A percentile compares a stretch with the other conserved stretches of the same genome.
These are phyloP conservation scores for Ophiosphaerella korrae DNA, from an alignment of 2,329 filamentous ascomycete species.

Conservation along the genomic window DNA sequence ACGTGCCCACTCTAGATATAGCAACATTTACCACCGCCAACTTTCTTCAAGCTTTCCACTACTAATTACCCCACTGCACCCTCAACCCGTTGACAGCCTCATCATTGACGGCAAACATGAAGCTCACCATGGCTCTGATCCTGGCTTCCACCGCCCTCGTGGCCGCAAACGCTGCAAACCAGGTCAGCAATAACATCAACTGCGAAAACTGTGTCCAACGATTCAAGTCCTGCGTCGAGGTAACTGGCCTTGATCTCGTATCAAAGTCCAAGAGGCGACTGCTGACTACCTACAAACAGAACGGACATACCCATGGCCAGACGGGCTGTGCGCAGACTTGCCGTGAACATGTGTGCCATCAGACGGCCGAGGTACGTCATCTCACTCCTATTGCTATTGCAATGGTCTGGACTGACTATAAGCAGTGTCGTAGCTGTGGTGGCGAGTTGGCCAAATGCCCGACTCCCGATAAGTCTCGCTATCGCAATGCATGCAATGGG, in stretches of 20 bases:
- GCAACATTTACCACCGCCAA: too few relatives aligned
- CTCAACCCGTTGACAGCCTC: too few relatives aligned
- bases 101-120: slow-evolving; percentile 6
- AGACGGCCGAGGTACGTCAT: slow-evolving; percentile 5
- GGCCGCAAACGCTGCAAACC: background rate
- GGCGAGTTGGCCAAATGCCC: slow-evolving; percentile 1
- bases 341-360: slow-evolving; percentile 19
- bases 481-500: background rate
- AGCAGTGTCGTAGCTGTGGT: background rate
- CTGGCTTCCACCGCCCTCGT: slow-evolving; percentile 2
- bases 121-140: slow-evolving; percentile 1
- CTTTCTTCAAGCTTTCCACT: too few relatives aligned
- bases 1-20: too few relatives aligned
- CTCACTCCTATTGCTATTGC: background rate
- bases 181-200: slow-evolving; percentile 1
- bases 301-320: slow-evolving; percentile 15
- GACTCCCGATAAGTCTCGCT: slow-evolving; percentile 6
- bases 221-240: slow-evolving; percentile 17
- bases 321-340: slow-evolving; percentile 17
- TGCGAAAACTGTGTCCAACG: slow-evolving; percentile 8
- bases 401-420: background rate
- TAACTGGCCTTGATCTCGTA: background rate
- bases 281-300: slow-evolving; percentile 6
- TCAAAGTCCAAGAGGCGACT: background rate
- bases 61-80: too few relatives aligned